These are phyloP conservation scores for Aphanomyces euteiches DNA, from an alignment of 352 stramenopile genomes.

Conservation along the genomic window DNA sequence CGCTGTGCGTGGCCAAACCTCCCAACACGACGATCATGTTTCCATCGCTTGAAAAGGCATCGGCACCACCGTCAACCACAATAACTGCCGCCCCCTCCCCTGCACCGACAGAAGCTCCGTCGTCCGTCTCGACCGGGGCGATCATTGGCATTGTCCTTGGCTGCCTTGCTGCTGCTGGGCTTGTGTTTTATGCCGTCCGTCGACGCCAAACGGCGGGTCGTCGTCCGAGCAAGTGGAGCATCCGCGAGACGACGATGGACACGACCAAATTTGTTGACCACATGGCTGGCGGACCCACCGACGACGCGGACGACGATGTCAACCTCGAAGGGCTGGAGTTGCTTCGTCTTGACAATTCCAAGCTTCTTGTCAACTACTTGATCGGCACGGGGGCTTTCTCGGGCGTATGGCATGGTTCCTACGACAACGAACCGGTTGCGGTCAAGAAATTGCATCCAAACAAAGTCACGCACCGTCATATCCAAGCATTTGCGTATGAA, in stretches of 20 bases:
- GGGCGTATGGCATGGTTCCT: constrained; percentile 16
- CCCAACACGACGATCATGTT: constrained; percentile 27
- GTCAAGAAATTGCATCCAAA: constrained; percentile 17
- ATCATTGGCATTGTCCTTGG: not conserved
- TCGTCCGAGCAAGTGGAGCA: not conserved
- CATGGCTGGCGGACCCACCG: not conserved
- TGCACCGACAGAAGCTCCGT: not conserved
- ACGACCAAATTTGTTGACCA: not conserved
- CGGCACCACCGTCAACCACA: no score
- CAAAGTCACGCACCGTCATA: not conserved
- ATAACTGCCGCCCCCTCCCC: not conserved
- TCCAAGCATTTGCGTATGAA: constrained; percentile 8
- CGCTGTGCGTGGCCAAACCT: constrained; percentile 30
- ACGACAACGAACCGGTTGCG: not conserved
- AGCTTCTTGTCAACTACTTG: not conserved
- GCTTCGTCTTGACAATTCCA: not conserved
- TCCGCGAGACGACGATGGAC: not conserved
- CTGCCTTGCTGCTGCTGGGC: not conserved
- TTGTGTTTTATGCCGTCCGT: not conserved
- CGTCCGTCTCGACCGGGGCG: not conserved
- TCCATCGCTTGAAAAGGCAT: not conserved
- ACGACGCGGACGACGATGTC: not conserved
- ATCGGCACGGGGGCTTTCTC: constrained; percentile 9
- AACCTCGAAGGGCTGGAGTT: not conserved
- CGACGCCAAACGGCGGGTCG: not conserved